Conservation (phyloP, 805 yeast genomes). For the Candida suzukii region DNA sequence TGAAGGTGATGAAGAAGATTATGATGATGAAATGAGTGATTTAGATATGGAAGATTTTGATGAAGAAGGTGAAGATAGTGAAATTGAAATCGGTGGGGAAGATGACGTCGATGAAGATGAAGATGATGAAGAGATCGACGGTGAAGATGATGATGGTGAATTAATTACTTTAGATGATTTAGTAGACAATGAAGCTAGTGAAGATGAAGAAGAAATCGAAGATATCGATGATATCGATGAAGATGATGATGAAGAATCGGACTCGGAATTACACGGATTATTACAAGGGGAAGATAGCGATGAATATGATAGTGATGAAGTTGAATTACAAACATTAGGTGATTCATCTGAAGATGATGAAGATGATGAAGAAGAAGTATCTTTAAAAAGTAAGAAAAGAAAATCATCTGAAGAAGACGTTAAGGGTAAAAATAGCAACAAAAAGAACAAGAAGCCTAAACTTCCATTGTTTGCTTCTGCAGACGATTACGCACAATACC, state of each 20-base stretch:
- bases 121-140: conserved; percentile 27
- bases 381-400: conserved; percentile 13
- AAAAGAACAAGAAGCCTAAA: conserved; percentile 48
- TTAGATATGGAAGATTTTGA: conserved; percentile 31
- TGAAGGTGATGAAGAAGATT: conserved; percentile 39
- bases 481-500: conserved; percentile 74
- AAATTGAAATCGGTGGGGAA: conserved; percentile 16
- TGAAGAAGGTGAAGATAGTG: conserved; percentile 24
- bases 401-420: conserved; percentile 23
- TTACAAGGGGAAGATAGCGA: conserved; percentile 15
- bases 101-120: conserved; percentile 22
- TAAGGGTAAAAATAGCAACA: conserved; percentile 13
- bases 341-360: conserved; percentile 21
- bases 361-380: conserved; percentile 20
- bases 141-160: conserved; percentile 31
- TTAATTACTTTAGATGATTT: conserved; percentile 20
- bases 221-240: conserved; percentile 1
- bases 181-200: conserved; percentile 17
- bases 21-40: conserved; percentile 28
- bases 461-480: conserved; percentile 85
- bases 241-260: not conserved
- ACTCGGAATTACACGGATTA: conserved; percentile 2
- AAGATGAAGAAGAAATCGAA: conserved; percentile 10
- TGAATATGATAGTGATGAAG: conserved; percentile 18
- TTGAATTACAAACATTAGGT: conserved; percentile 18